phyloP scores from a whole-genome alignment of 2,329 filamentous ascomycete species.

The Neonectria neomacrospora region DNA sequence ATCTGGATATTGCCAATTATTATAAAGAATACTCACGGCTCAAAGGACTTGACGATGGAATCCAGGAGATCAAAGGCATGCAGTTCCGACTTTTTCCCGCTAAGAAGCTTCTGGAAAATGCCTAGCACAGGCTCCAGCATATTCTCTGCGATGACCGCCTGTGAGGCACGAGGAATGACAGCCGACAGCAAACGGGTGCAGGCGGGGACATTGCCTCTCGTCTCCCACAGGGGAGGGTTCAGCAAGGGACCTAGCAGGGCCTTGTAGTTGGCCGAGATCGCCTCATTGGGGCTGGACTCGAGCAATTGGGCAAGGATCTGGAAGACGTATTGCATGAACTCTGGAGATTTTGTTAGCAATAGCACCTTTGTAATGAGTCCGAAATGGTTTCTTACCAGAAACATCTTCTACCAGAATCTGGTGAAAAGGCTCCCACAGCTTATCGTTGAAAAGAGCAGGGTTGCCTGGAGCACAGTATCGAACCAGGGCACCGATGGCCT shows the following conservation, averaged over 20 bases:
- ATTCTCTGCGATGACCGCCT: conserved; percentile 78
- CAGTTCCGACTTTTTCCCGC: conserved; percentile 83
- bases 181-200: conserved; percentile 85
- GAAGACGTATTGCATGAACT: conserved; percentile 97
- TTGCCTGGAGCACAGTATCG: conserved; percentile 72
- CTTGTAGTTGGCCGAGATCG: conserved; percentile 84
- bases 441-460: conserved; percentile 79
- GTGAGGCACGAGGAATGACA: conserved; percentile 81
- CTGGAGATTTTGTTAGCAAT: conserved; percentile 58
- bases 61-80: conserved; percentile 93
- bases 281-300: conserved; percentile 83
- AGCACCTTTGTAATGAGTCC: background rate
- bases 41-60: conserved; percentile 77
- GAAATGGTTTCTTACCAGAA: conserved; percentile 64
- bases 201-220: conserved; percentile 91
- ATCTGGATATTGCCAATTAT: background rate
- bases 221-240: conserved; percentile 87
- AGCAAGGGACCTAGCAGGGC: conserved; percentile 82
- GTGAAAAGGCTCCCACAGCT: conserved; percentile 86
- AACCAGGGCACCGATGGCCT: conserved; percentile 90
- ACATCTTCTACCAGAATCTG: conserved; percentile 84
- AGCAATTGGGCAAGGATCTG: conserved; percentile 92
- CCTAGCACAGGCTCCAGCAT: conserved; percentile 90
- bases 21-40: conserved; percentile 66
- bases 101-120: conserved; percentile 92